Conservation (phyloP, 169 alveolate genomes). For the Ichthyophthirius multifiliis region DNA sequence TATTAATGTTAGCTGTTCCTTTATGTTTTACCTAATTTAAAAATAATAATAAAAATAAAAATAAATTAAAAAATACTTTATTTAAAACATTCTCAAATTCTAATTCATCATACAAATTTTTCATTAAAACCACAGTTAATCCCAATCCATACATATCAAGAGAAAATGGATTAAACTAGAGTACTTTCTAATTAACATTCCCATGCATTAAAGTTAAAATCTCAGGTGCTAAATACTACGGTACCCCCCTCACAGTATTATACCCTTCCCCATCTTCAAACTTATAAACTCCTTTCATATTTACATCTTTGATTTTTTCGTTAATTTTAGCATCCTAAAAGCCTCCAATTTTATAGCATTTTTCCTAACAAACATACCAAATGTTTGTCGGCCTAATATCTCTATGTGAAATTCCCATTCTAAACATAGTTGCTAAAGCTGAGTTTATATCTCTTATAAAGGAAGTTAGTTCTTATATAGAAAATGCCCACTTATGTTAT, state of each 20-base stretch:
- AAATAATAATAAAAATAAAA: neutral
- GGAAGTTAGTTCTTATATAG: slow-evolving; percentile 15
- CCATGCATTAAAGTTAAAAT: slow-evolving; percentile 12
- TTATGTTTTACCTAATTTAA: neutral
- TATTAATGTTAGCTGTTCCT: neutral
- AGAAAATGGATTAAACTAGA: slow-evolving; percentile 30
- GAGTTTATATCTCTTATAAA: slow-evolving; percentile 28
- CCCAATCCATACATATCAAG: slow-evolving; percentile 35
- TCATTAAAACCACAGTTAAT: slow-evolving; percentile 12
- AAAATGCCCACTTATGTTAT: slow-evolving; percentile 32
- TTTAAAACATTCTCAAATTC: slow-evolving; percentile 13
- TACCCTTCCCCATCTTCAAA: slow-evolving; percentile 26
- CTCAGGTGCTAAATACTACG: slow-evolving; percentile 37
- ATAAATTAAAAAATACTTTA: neutral
- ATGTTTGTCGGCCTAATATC: slow-evolving; percentile 38
- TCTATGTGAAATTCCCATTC: slow-evolving; percentile 28
- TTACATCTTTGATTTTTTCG: slow-evolving; percentile 7
- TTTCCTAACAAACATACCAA: slow-evolving; percentile 24
- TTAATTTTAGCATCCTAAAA: slow-evolving; percentile 34
- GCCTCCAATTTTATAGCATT: slow-evolving; percentile 32
- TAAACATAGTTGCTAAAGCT: slow-evolving; percentile 11
- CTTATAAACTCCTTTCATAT: slow-evolving; percentile 11
- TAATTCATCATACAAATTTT: slow-evolving; percentile 16
- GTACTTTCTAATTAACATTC: slow-evolving; percentile 15
- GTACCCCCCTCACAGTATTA: slow-evolving; percentile 45